phyloP scores from a whole-genome alignment of 345 rosid species.

The Populus alba region DNA sequence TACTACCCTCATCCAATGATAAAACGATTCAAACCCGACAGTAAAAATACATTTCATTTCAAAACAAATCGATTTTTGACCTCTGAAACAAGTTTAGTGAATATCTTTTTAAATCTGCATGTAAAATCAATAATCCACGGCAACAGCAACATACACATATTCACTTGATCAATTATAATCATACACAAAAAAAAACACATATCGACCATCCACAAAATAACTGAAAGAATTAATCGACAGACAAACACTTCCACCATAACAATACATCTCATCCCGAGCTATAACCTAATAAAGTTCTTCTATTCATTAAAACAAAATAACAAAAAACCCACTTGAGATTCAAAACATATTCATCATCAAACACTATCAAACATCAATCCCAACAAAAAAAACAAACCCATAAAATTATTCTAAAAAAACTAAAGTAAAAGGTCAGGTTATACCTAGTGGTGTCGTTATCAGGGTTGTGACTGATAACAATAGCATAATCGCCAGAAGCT shows the following conservation, averaged over 20 bases:
- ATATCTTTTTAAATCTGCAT: neutral
- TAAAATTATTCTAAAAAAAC: too few species aligned
- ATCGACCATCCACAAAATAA: neutral
- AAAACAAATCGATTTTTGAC: neutral
- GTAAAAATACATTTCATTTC: neutral
- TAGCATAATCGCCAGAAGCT: conserved; percentile 60
- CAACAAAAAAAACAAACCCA: neutral
- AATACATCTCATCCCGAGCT: neutral
- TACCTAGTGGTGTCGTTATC: conserved; percentile 67
- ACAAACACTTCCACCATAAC: neutral
- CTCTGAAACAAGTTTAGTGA: neutral
- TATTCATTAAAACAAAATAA: neutral
- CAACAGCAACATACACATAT: neutral
- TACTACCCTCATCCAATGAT: neutral
- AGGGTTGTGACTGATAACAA: conserved; percentile 62
- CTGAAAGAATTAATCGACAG: neutral
- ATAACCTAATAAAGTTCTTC: neutral
- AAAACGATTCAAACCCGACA: neutral
- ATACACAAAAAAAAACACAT: neutral
- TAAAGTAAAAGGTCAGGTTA: neutral
- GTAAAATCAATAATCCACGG: neutral
- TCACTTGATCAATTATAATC: neutral
- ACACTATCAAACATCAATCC: neutral
- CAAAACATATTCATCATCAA: neutral
- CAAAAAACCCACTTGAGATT: neutral